These are phyloP conservation scores for Diaporthe nobilis DNA, from an alignment of 2,329 filamentous ascomycete species.

Conservation along the genomic window DNA sequence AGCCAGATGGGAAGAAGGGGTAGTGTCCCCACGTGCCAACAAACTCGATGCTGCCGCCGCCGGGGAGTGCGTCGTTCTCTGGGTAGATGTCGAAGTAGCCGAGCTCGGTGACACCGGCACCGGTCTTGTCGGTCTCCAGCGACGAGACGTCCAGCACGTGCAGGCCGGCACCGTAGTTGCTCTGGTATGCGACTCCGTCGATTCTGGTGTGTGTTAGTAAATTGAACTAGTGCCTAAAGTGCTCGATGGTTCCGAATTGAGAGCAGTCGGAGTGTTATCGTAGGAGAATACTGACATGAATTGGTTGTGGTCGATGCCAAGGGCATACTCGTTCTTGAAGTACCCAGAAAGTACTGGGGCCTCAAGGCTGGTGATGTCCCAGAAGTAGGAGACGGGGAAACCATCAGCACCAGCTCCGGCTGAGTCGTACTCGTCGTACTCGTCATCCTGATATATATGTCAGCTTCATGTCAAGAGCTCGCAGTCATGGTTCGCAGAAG, in stretches of 20 bases:
- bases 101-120: conserved; percentile 57
- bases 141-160: conserved; percentile 52
- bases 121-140: conserved; percentile 53
- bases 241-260: no score
- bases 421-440: conserved; percentile 64
- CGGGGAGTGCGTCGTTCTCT: conserved; percentile 59
- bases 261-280: no score
- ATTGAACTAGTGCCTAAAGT: background rate
- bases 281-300: conserved; percentile 48
- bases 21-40: conserved; percentile 61
- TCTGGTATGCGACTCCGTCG: conserved; percentile 59
- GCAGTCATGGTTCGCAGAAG: background rate
- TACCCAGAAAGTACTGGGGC: conserved; percentile 58
- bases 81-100: conserved; percentile 64
- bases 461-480: background rate
- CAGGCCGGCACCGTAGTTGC: conserved; percentile 62
- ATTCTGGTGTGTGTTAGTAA: conserved; percentile 37
- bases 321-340: conserved; percentile 53
- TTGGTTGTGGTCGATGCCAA: conserved; percentile 62
- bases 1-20: conserved; percentile 55
- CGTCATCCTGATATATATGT: background rate
- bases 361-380: conserved; percentile 60
- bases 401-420: conserved; percentile 57
- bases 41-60: conserved; percentile 54
- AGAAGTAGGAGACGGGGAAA: conserved; percentile 64